Conservation (phyloP, 2,329 filamentous ascomycete genomes). For the Colletotrichum sp. region DNA sequence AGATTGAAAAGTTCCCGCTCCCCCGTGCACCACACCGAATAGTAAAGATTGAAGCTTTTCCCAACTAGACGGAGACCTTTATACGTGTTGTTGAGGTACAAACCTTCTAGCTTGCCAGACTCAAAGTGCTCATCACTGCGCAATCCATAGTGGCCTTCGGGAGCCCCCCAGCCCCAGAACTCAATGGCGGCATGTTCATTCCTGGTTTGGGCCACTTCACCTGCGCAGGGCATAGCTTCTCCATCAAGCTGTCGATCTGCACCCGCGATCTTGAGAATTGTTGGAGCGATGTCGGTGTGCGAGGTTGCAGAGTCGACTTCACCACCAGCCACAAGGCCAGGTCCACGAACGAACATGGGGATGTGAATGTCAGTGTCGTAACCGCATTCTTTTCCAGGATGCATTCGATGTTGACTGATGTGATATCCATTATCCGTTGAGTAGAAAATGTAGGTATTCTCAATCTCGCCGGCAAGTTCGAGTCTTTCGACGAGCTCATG, state of each 20-base stretch:
- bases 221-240: conserved; percentile 40
- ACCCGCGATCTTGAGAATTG: conserved; percentile 45
- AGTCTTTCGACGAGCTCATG: conserved; percentile 33
- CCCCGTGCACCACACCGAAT: conserved; percentile 60
- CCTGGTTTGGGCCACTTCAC: conserved; percentile 18
- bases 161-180: conserved; percentile 43
- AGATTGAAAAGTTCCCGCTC: conserved; percentile 54
- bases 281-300: conserved; percentile 58
- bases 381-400: conserved; percentile 52
- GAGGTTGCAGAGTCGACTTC: conserved; percentile 43
- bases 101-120: conserved; percentile 45
- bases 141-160: conserved; percentile 14
- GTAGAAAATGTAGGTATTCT: conserved; percentile 51
- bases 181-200: conserved; percentile 55
- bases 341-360: conserved; percentile 51
- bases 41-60: conserved; percentile 56
- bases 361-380: conserved; percentile 54
- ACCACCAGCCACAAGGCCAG: conserved; percentile 39
- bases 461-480: conserved; percentile 25
- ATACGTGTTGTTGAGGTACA: conserved; percentile 53
- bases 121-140: conserved; percentile 20
- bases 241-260: conserved; percentile 51
- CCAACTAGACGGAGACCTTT: conserved; percentile 53
- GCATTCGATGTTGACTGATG: conserved; percentile 52
- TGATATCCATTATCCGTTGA: conserved; percentile 55